phyloP scores from a whole-genome alignment of 78 protist genomes.

The Diacronema lutheri region DNA sequence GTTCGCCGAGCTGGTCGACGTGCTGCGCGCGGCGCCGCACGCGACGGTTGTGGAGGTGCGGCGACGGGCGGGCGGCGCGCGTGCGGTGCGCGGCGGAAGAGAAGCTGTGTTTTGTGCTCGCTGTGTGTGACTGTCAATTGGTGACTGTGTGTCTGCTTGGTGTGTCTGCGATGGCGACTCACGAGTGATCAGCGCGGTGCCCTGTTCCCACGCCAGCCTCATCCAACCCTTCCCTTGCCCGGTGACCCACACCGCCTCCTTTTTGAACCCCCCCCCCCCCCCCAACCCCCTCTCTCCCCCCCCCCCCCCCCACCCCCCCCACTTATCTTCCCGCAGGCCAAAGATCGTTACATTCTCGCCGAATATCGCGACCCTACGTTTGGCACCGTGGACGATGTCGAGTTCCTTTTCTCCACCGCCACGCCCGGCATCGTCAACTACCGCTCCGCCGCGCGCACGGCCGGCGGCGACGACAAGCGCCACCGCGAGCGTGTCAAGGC shows the following conservation, averaged over 20 bases:
- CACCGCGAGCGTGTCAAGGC: neutral
- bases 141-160: too few relatives aligned
- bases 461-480: neutral
- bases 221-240: too few relatives aligned
- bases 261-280: too few relatives aligned
- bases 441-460: neutral
- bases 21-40: neutral
- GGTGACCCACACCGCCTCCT: neutral
- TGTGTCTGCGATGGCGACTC: too few relatives aligned
- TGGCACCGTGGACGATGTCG: slow-evolving; percentile 1
- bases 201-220: too few relatives aligned
- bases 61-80: too few relatives aligned
- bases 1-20: neutral
- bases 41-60: neutral
- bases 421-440: neutral
- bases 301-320: neutral
- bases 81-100: too few relatives aligned
- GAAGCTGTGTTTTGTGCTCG: too few relatives aligned
- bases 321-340: too few relatives aligned
- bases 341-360: neutral
- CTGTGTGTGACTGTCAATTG: too few relatives aligned
- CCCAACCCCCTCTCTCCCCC: neutral
- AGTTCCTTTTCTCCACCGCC: neutral
- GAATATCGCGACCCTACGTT: neutral
- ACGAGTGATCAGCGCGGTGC: too few relatives aligned